These are phyloP conservation scores for Coemansia sp. DNA, from an alignment of 192 early-diverging fungal species.

Conservation along the genomic window DNA sequence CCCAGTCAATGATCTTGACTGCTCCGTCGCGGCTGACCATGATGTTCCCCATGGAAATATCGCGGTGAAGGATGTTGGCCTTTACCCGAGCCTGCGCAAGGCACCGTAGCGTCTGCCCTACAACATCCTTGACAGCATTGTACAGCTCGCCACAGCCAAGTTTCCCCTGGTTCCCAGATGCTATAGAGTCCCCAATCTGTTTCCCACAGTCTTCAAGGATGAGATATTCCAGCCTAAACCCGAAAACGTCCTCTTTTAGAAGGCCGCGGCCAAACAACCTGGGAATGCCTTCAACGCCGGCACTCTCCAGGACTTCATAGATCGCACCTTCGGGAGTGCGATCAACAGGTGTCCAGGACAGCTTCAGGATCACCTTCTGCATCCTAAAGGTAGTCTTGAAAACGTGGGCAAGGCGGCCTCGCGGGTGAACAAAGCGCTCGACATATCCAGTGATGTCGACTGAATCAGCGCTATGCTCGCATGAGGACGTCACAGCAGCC, in stretches of 20 bases:
- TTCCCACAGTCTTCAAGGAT: slow-evolving; percentile 13
- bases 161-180: background rate
- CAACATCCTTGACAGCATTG: background rate
- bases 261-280: background rate
- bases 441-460: background rate
- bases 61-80: slow-evolving; percentile 15
- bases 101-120: background rate
- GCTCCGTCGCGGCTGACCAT: background rate
- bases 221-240: slow-evolving; percentile 9
- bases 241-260: background rate
- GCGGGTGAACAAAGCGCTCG: background rate
- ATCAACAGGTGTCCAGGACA: slow-evolving; percentile 2
- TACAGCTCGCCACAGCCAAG: background rate
- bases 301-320: background rate
- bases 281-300: background rate
- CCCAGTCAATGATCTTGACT: slow-evolving; percentile 19
- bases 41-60: slow-evolving; percentile 25
- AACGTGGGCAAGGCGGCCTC: background rate
- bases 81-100: slow-evolving; percentile 2
- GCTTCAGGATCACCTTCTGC: background rate
- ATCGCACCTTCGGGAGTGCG: slow-evolving; percentile 11
- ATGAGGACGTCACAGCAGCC: background rate
- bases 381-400: background rate
- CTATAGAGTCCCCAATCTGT: background rate
- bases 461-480: background rate